These are phyloP conservation scores for Kockiozyma suomiensis DNA, from an alignment of 805 yeast species.

Conservation along the genomic window DNA sequence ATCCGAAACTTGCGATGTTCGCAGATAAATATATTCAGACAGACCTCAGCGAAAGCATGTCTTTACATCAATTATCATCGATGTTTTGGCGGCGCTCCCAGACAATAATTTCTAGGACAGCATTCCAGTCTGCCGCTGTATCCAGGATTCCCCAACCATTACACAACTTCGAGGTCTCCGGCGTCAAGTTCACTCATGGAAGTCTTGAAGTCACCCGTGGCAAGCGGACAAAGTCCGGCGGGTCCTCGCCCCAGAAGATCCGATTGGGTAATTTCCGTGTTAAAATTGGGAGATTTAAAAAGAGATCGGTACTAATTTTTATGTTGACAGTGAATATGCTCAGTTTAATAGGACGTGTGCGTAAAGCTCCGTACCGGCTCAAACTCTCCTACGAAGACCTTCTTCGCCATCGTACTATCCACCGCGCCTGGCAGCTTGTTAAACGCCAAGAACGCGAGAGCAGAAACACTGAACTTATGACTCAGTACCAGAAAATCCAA, in stretches of 20 bases:
- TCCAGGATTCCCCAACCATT: not conserved
- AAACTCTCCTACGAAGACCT: slow-evolving; percentile 78
- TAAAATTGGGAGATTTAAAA: slow-evolving; percentile 46
- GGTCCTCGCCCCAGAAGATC: slow-evolving; percentile 39
- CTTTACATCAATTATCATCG: not conserved
- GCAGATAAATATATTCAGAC: not conserved
- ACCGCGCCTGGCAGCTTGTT: slow-evolving; percentile 75
- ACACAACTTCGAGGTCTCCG: not conserved
- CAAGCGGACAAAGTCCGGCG: slow-evolving; percentile 52
- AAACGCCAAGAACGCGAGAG: slow-evolving; percentile 55
- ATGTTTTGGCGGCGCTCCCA: not conserved
- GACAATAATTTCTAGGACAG: not conserved
- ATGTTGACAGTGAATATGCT: slow-evolving; percentile 60
- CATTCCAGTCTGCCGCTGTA: not conserved
- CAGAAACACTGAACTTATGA: slow-evolving; percentile 43
- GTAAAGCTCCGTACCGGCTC: slow-evolving; percentile 83
- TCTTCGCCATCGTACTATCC: slow-evolving; percentile 79
- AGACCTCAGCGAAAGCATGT: not conserved
- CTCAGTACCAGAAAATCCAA: slow-evolving; percentile 65
- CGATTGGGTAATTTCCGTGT: slow-evolving; percentile 20
- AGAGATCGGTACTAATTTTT: slow-evolving; percentile 49
- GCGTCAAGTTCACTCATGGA: slow-evolving; percentile 10
- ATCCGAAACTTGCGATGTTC: not conserved
- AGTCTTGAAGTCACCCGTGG: slow-evolving; percentile 47
- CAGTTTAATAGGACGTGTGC: slow-evolving; percentile 80